Conservation (phyloP, 2,329 filamentous ascomycete species). For the Microdochium trichocladiopsis region DNA sequence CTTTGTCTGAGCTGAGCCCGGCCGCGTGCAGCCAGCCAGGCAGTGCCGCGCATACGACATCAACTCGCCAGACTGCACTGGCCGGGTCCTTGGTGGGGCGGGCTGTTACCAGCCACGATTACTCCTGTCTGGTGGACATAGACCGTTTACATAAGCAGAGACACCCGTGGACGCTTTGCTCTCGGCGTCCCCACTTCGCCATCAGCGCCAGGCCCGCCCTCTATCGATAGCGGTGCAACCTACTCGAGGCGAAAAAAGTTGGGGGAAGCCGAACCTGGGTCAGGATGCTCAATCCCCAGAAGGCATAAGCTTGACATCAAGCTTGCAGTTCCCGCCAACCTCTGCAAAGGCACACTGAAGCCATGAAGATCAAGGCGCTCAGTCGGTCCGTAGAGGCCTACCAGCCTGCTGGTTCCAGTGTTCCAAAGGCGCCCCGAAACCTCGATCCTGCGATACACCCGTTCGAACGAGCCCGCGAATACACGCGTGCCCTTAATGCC, state of each 20-base stretch:
- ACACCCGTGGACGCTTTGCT: too few species aligned
- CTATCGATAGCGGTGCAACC: background rate
- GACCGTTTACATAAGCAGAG: too few species aligned
- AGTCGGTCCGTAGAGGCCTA: conserved; percentile 56
- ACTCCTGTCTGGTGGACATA: too few species aligned
- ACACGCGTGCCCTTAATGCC: conserved; percentile 58
- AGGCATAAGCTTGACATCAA: background rate
- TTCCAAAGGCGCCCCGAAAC: conserved; percentile 60
- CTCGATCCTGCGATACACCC: conserved; percentile 82
- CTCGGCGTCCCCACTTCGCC: background rate
- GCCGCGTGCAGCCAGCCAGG: background rate
- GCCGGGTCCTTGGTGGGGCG: background rate
- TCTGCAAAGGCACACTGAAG: background rate
- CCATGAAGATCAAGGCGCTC: conserved; percentile 57
- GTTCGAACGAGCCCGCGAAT: conserved; percentile 85
- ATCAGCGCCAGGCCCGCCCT: background rate
- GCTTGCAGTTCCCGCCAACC: background rate
- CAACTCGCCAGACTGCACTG: background rate
- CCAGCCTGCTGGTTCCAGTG: conserved; percentile 60
- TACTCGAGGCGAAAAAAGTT: background rate
- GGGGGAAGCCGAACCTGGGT: background rate
- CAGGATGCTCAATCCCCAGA: background rate
- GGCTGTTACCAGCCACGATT: background rate
- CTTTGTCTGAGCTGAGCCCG: background rate
- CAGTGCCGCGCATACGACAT: background rate